Evolutionary conservation across 2,329 filamentous ascomycete genomes (phyloP), one percentile per base, ranked within the genome.

Genomic region (Neonectria coccinea): DNA sequence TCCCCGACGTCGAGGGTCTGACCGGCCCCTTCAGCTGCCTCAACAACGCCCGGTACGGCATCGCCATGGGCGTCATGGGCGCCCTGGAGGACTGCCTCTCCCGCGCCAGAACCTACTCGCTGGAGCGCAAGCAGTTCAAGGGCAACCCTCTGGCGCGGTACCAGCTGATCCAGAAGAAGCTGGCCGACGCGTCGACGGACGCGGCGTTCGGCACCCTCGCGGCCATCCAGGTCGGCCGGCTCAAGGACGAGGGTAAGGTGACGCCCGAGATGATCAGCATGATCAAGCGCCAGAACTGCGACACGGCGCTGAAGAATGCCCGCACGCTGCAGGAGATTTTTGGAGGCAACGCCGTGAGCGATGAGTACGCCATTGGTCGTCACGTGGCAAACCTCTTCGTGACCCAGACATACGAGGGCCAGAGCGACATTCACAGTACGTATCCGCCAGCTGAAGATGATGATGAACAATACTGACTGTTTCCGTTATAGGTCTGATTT

Each of bases 221-320:
- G 7, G 91, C 93, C 8, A 89, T 93, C 62, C 96, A 99, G 80
- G 95, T 98, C 39, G 94, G 94, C 56, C 86, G 95, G 66, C 87
- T 98, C 62, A 98, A 97, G 86, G 95, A 98, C 73, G 89, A 93
- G 77, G 94, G 94, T 68, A 92, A 93, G 79, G 89, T 88, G 25
- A 90, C 91, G 3, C 94, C 96, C 7, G 96, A 99, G 83, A 98
- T 98, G 95, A 97, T 99, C 74, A 90, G 88, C 78, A 88, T 99
- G 92, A 90, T 98, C 77, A 99, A 99, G 87, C 86, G 96, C 71
- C 94, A 98, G 82, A 99, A 99, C 80, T 99, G 96, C 79, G 96
- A 99, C 80, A 85, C 91, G 56, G 96, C 96, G 16, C 83, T 99
- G 73, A 83, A 87, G 31, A 94, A 95, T 70, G 89, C 94, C 20